These are phyloP conservation scores for Pleurozium schreberi DNA, from an alignment of 225 moss, liverwort and hornwort genomes.

Conservation along the genomic window DNA sequence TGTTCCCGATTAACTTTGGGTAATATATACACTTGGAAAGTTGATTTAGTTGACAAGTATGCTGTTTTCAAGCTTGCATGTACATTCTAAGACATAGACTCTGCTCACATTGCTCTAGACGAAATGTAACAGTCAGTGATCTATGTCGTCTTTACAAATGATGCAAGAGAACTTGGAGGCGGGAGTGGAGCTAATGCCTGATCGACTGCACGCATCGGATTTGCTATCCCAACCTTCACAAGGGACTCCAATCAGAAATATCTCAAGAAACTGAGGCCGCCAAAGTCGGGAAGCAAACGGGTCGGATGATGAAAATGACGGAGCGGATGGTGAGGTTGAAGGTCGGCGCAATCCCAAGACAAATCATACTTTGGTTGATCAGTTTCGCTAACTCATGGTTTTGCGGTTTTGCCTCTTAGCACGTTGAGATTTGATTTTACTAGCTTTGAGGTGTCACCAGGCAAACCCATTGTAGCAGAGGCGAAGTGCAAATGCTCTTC, in stretches of 20 bases:
- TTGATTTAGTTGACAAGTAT: background rate
- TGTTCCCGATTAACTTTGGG: no score
- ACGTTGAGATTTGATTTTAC: background rate
- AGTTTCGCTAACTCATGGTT: constrained; percentile 1
- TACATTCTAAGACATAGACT: background rate
- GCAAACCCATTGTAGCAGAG: background rate
- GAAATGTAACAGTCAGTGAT: background rate
- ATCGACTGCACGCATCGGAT: constrained; percentile 4
- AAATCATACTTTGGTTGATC: constrained; percentile 4
- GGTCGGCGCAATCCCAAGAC: constrained; percentile 11
- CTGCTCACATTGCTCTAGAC: no score
- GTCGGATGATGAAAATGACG: constrained; percentile 12
- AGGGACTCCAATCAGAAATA: constrained; percentile 67
- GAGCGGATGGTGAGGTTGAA: background rate
- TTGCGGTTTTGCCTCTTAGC: background rate
- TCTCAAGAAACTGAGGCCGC: constrained; percentile 74
- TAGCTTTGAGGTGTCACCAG: background rate
- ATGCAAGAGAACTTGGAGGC: constrained; percentile 50
- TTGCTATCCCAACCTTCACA: background rate
- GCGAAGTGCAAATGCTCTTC: background rate
- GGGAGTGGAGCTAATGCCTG: constrained; percentile 66
- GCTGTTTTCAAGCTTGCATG: background rate
- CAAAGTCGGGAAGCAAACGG: constrained; percentile 32
- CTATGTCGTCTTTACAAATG: background rate
- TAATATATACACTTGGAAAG: background rate